These are phyloP conservation scores for Yamadazyma sp. DNA, from an alignment of 805 yeast species.

Conservation along the genomic window DNA sequence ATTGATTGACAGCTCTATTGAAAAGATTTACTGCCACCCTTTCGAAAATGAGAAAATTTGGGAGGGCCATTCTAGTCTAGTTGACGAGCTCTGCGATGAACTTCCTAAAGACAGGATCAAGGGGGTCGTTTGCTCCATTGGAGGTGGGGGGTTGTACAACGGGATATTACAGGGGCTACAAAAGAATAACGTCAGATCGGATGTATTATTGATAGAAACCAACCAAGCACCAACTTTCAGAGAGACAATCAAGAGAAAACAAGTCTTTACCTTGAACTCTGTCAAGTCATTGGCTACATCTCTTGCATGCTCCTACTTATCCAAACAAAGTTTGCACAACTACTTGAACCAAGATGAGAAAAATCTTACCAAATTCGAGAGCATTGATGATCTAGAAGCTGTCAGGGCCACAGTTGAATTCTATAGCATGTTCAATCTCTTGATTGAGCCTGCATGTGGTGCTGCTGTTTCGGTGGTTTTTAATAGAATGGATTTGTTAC, in stretches of 20 bases:
- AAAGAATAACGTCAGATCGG: slow-evolving; percentile 14
- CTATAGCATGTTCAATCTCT: slow-evolving; percentile 19
- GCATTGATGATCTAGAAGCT: slow-evolving; percentile 31
- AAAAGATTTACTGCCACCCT: slow-evolving; percentile 34
- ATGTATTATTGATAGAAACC: slow-evolving; percentile 31
- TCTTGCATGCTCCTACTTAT: slow-evolving; percentile 30
- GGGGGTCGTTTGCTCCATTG: slow-evolving; percentile 33
- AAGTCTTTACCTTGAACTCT: slow-evolving; percentile 20
- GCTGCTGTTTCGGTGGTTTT: slow-evolving; percentile 27
- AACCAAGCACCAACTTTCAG: slow-evolving; percentile 27
- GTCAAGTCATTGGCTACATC: slow-evolving; percentile 29
- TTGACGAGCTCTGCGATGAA: slow-evolving; percentile 23
- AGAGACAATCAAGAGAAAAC: slow-evolving; percentile 22
- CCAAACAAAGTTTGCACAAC: slow-evolving; percentile 21
- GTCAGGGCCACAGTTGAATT: slow-evolving; percentile 22
- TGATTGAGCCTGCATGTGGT: slow-evolving; percentile 38
- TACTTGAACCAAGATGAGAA: slow-evolving; percentile 16
- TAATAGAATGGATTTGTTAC: slow-evolving; percentile 17
- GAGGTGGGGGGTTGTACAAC: slow-evolving; percentile 39
- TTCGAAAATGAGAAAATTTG: slow-evolving; percentile 32
- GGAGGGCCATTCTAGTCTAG: slow-evolving; percentile 31
- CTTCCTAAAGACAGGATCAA: slow-evolving; percentile 15
- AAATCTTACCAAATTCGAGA: slow-evolving; percentile 19
- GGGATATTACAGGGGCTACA: slow-evolving; percentile 29
- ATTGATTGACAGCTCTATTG: slow-evolving; percentile 9